These are phyloP conservation scores for Lactarius hengduanensis DNA, from an alignment of 768 basidiomycete species.

Conservation along the genomic window DNA sequence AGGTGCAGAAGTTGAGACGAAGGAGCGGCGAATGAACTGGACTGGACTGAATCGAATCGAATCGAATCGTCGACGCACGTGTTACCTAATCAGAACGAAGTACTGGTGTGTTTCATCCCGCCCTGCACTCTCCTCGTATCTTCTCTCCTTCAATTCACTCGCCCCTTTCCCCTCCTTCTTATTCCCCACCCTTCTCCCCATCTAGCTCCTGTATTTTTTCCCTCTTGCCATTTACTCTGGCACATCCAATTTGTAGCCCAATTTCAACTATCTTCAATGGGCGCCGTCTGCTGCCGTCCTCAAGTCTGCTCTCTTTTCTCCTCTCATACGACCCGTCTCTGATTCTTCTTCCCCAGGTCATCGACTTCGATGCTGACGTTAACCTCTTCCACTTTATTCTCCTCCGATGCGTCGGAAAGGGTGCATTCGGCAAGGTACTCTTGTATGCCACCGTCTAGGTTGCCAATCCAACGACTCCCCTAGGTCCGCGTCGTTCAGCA, in stretches of 20 bases:
- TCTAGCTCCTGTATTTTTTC: conserved; percentile 18
- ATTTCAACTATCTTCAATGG: conserved; percentile 49
- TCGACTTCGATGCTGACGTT: conserved; percentile 94
- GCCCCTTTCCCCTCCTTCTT: conserved; percentile 16
- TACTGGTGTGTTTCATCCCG: neutral
- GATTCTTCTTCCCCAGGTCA: conserved; percentile 52
- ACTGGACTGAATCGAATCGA: neutral
- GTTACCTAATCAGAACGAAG: neutral
- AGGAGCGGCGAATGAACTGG: neutral
- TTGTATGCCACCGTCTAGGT: conserved; percentile 25
- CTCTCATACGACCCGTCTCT: neutral
- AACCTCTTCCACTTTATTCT: conserved; percentile 97
- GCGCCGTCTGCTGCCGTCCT: conserved; percentile 82
- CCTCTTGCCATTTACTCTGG: conserved; percentile 11
- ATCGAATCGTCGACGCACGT: neutral
- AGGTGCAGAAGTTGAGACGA: neutral
- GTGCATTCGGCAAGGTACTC: conserved; percentile 93
- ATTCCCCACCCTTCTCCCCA: conserved; percentile 19
- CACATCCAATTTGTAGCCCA: conserved; percentile 15
- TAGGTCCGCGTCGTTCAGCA: conserved; percentile 99
- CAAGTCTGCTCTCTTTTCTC: conserved; percentile 47
- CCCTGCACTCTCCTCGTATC: neutral
- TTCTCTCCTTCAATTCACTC: neutral
- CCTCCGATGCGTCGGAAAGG: conserved; percentile 94
- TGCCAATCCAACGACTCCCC: conserved; percentile 14